Percentiles rank a stretch among this genome's conserved stretches.
phyloP scores from a whole-genome alignment of 345 rosid genomes.

The Geranium rotundifolium region DNA sequence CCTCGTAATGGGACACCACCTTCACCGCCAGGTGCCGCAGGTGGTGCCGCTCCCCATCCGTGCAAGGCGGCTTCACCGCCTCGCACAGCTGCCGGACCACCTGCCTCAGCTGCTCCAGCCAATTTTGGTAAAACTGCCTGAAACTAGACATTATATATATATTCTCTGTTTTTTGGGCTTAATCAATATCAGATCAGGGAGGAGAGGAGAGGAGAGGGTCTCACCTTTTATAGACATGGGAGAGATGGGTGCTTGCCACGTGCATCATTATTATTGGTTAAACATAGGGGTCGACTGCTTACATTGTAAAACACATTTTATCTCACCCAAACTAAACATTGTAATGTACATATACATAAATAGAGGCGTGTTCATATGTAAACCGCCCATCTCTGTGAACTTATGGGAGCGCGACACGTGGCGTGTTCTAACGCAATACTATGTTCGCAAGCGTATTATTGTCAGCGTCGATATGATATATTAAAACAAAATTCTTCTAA shows the following conservation, averaged over 20 bases:
- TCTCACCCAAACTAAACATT: too few species aligned
- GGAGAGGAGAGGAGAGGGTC: neutral
- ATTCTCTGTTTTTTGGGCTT: neutral
- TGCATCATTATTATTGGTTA: neutral
- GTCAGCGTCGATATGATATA: too few species aligned
- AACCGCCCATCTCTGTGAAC: too few species aligned
- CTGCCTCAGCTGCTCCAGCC: conserved; percentile 52
- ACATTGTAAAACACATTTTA: too few species aligned
- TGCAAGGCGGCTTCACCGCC: conserved; percentile 22
- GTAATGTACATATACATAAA: too few species aligned
- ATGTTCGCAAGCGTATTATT: too few species aligned
- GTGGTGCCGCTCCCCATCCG: conserved; percentile 17
- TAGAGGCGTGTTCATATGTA: too few species aligned
- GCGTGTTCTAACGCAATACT: too few species aligned
- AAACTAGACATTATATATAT: conserved; percentile 34
- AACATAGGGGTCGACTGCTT: neutral
- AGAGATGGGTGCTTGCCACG: neutral
- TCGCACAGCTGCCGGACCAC: conserved; percentile 40
- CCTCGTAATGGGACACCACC: conserved; percentile 43
- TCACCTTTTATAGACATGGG: neutral
- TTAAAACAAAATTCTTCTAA: too few species aligned
- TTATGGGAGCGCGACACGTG: too few species aligned
- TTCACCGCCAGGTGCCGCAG: conserved; percentile 30
- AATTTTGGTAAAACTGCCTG: conserved; percentile 40
- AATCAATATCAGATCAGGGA: too few species aligned